These are phyloP conservation scores for Fusarium nelsonii DNA, from an alignment of 2,329 filamentous ascomycete genomes.

Conservation along the genomic window DNA sequence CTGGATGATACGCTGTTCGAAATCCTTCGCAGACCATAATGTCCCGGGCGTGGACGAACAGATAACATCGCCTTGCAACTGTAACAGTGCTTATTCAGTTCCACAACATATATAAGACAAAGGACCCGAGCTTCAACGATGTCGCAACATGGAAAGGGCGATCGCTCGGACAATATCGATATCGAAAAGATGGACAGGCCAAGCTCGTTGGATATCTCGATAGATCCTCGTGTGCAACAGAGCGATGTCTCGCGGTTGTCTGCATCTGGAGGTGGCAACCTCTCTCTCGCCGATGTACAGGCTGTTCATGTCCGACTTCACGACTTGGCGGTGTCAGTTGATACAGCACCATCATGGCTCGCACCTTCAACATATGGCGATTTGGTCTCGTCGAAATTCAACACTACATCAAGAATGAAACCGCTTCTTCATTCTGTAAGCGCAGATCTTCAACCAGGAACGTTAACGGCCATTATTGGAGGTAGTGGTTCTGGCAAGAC, in stretches of 20 bases:
- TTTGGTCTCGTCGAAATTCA: slow-evolving; percentile 55
- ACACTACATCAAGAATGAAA: slow-evolving; percentile 58
- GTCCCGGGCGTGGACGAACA: slow-evolving; percentile 32
- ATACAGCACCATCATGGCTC: slow-evolving; percentile 67
- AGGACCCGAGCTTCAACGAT: slow-evolving; percentile 14
- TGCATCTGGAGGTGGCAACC: slow-evolving; percentile 52
- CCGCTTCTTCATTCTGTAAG: slow-evolving; percentile 72
- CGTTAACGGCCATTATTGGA: slow-evolving; percentile 80
- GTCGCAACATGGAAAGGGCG: slow-evolving; percentile 21
- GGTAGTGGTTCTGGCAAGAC: slow-evolving; percentile 81
- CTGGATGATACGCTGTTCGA: background rate
- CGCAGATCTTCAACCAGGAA: slow-evolving; percentile 73
- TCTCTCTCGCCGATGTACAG: slow-evolving; percentile 66
- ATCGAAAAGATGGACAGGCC: slow-evolving; percentile 51
- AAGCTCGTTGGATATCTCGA: slow-evolving; percentile 52
- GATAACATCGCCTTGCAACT: slow-evolving; percentile 13
- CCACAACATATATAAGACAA: background rate
- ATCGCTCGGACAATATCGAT: slow-evolving; percentile 33
- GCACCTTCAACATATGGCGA: slow-evolving; percentile 62
- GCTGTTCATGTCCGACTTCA: slow-evolving; percentile 67
- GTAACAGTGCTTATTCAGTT: background rate
- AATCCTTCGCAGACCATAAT: slow-evolving; percentile 15
- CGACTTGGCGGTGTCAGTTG: slow-evolving; percentile 66
- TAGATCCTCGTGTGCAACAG: slow-evolving; percentile 39
- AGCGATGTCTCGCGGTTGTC: slow-evolving; percentile 44